Base-by-base conservation (phyloP, 1,139 yeast species). In the Pichia norvegensis region DNA sequence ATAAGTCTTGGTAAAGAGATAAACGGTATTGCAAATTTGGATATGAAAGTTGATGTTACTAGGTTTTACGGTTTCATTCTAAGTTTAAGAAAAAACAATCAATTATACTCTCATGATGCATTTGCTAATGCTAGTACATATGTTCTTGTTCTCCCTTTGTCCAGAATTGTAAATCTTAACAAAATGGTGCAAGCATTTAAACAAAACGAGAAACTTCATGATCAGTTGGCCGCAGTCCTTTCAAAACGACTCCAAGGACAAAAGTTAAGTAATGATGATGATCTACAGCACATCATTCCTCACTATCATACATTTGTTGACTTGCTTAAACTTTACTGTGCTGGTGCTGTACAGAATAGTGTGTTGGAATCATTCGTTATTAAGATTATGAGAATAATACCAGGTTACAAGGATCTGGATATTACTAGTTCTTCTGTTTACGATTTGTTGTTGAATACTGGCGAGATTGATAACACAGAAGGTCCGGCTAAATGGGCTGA, bases 401-500 rank as follows among this genome's bases (percentile, higher is more conserved):
- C 52, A 4, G 52, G 44, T 38, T 65, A 47, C 52, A 53, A 48
- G 21, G 51, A 50, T 42, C 47, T 64, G 45, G 79, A 74, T 47
- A 75, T 71, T 50, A 71, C 79, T 3, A 65, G 67, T 44, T 65
- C 76, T 0, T 59, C 70, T 25, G 76, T 79, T 0, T 77, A 73
- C 55, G 76, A 76, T 38, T 55, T 78, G 25, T 61, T 79, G 22
- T 46, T 60, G 19, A 52, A 57, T 10, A 52, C 65, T 17, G 61
- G 60, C 0, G 65, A 60, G 39, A 54, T 64, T 38, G 19, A 57
- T 14, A 53, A 65, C 4, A 55, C 65, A 41, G 70, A 69, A 8
- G 71, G 74, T 48, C 85, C 87, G 3, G 55, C 66, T 1, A 64
- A 59, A 20, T 78, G 78, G 74, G 66, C 74, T 29, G 65, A 63